Evolutionary conservation across 1,139 yeast species (phyloP).

Genomic region (Hyphopichia fennica): DNA sequence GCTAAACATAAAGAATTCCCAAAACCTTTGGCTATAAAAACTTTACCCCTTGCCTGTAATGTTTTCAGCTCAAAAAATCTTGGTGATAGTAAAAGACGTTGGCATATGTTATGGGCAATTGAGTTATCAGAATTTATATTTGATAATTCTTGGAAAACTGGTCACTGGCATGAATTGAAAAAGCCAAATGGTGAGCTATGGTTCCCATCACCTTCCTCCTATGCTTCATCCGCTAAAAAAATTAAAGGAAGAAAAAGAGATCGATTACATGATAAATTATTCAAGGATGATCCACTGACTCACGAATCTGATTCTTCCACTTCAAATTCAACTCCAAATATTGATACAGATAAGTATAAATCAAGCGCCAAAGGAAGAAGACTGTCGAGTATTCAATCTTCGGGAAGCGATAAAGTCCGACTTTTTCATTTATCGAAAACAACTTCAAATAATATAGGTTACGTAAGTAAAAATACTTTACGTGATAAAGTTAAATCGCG

Average conservation of each 20-base stretch:
- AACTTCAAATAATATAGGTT: not conserved
- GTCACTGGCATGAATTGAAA: conserved; percentile 62
- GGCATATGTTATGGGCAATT: conserved; percentile 63
- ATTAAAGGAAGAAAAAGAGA: conserved; percentile 4
- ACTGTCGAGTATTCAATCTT: conserved; percentile 2
- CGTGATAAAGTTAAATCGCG: conserved; percentile 1
- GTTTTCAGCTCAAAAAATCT: conserved; percentile 47
- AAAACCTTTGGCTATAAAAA: conserved; percentile 29
- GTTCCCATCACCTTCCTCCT: conserved; percentile 39
- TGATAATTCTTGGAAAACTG: conserved; percentile 65
- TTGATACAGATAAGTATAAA: not conserved
- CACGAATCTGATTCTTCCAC: conserved; percentile 3
- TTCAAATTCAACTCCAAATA: not conserved
- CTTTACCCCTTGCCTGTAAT: conserved; percentile 53
- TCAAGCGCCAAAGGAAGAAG: not conserved
- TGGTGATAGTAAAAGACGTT: conserved; percentile 19
- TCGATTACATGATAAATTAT: conserved; percentile 33
- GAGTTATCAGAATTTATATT: conserved; percentile 61
- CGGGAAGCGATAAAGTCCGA: not conserved
- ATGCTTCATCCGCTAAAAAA: not conserved
- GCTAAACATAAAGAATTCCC: conserved; percentile 47
- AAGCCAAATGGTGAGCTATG: conserved; percentile 57
- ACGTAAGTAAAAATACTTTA: not conserved
- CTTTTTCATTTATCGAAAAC: not conserved
- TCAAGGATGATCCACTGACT: conserved; percentile 12